phyloP scores from a whole-genome alignment of 805 yeast species.

The Nakazawaea wickerhamii region DNA sequence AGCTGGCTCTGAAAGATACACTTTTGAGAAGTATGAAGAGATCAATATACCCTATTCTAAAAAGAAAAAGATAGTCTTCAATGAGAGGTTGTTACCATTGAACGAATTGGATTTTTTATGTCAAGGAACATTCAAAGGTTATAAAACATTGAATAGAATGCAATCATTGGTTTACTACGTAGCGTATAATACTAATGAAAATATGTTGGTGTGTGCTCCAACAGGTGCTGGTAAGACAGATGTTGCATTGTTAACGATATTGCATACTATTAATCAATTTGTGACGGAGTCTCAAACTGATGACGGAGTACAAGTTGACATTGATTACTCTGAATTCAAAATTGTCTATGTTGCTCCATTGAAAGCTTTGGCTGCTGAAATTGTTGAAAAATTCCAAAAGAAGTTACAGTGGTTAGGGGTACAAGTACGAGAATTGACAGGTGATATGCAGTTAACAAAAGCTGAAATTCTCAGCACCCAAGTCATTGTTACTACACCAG shows the following conservation, averaged over 20 bases:
- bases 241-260: constrained; percentile 75
- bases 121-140: constrained; percentile 76
- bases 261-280: constrained; percentile 74
- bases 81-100: constrained; percentile 49
- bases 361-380: constrained; percentile 94
- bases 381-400: constrained; percentile 80
- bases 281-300: constrained; percentile 45
- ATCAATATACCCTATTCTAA: constrained; percentile 75
- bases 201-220: constrained; percentile 95
- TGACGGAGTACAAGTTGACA: constrained; percentile 49
- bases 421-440: constrained; percentile 82
- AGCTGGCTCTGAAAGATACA: constrained; percentile 64
- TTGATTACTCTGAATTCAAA: constrained; percentile 81
- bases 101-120: constrained; percentile 70
- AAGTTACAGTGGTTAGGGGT: constrained; percentile 83
- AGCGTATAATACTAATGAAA: constrained; percentile 89
- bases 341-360: constrained; percentile 90
- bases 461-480: constrained; percentile 79
- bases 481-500: constrained; percentile 90
- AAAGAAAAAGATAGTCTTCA: constrained; percentile 34
- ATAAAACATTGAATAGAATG: constrained; percentile 74
- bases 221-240: constrained; percentile 98
- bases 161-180: constrained; percentile 89
- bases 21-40: constrained; percentile 67
- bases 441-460: constrained; percentile 89